Evolutionary conservation across 1,139 yeast genomes (phyloP).

Genomic region (Hyphopichia burtonii): DNA sequence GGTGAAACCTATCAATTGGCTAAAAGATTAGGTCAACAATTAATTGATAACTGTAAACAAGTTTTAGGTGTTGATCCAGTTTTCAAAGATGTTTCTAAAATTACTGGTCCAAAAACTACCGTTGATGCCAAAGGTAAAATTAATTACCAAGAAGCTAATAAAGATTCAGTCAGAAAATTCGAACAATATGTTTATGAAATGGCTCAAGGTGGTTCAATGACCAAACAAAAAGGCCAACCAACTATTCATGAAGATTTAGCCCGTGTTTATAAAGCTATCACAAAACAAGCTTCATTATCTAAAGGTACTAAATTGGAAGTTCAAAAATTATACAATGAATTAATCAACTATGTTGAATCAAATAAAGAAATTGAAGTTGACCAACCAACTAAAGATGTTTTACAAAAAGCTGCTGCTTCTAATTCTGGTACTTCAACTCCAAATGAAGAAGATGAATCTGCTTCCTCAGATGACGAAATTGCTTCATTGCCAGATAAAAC

Average conservation of each 20-base stretch:
- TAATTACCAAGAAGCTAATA: constrained; percentile 77
- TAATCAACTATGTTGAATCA: constrained; percentile 69
- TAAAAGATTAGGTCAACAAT: constrained; percentile 84
- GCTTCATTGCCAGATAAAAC: constrained; percentile 78
- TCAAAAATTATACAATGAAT: constrained; percentile 75
- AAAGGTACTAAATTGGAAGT: constrained; percentile 70
- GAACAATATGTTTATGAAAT: constrained; percentile 95
- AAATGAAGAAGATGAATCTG: constrained; percentile 50
- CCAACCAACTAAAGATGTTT: constrained; percentile 42
- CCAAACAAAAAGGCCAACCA: constrained; percentile 60
- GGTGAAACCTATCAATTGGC: constrained; percentile 91
- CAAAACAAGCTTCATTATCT: constrained; percentile 64
- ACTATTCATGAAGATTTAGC: constrained; percentile 83
- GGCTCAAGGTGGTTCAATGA: constrained; percentile 92
- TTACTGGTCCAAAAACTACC: constrained; percentile 92
- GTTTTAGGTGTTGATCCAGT: constrained; percentile 82
- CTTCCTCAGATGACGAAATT: constrained; percentile 67
- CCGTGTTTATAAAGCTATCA: constrained; percentile 77
- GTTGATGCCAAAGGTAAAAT: constrained; percentile 88
- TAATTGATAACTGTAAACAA: constrained; percentile 93
- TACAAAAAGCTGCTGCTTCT: constrained; percentile 36
- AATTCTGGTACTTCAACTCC: constrained; percentile 39
- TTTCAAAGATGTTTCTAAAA: constrained; percentile 89
- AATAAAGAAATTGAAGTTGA: constrained; percentile 62
- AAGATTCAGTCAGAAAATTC: constrained; percentile 88